Evolutionary conservation across 805 yeast genomes (phyloP).

Genomic region (Candida parachauliodes): DNA sequence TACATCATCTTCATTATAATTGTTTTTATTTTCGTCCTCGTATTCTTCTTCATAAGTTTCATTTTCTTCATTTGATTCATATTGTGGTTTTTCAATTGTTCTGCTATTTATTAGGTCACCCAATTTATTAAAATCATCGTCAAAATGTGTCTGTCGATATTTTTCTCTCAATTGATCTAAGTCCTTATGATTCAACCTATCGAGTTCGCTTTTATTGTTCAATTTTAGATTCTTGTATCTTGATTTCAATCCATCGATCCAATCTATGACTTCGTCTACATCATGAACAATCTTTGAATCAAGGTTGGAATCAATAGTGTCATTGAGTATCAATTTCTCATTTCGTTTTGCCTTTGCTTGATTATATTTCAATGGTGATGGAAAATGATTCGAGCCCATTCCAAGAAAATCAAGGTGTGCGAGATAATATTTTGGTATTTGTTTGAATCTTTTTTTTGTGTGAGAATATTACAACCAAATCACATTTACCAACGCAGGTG

Average conservation of each 20-base stretch:
- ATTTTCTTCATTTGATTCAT: slow-evolving; percentile 6
- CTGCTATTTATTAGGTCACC: slow-evolving; percentile 4
- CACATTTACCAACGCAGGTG: too few species aligned
- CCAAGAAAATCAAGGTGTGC: neutral
- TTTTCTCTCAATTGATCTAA: slow-evolving; percentile 20
- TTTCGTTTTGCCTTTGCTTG: neutral
- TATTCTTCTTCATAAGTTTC: slow-evolving; percentile 37
- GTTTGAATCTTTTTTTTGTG: neutral
- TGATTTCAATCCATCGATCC: slow-evolving; percentile 28
- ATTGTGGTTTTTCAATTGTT: neutral
- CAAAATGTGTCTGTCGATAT: slow-evolving; percentile 19
- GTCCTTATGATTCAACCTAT: slow-evolving; percentile 12
- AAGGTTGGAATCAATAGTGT: neutral
- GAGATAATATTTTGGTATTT: neutral
- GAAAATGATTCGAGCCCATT: slow-evolving; percentile 14
- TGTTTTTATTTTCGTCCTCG: neutral
- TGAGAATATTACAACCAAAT: too few species aligned
- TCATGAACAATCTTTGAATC: slow-evolving; percentile 2
- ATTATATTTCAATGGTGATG: slow-evolving; percentile 19
- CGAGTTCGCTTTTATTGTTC: slow-evolving; percentile 16
- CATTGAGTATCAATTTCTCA: neutral
- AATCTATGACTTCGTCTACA: slow-evolving; percentile 21
- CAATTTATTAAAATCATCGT: slow-evolving; percentile 14
- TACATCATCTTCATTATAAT: slow-evolving; percentile 46
- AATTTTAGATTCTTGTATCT: slow-evolving; percentile 17